phyloP scores from a whole-genome alignment of 306 rosid species.

The Prinsepia uniflora region DNA sequence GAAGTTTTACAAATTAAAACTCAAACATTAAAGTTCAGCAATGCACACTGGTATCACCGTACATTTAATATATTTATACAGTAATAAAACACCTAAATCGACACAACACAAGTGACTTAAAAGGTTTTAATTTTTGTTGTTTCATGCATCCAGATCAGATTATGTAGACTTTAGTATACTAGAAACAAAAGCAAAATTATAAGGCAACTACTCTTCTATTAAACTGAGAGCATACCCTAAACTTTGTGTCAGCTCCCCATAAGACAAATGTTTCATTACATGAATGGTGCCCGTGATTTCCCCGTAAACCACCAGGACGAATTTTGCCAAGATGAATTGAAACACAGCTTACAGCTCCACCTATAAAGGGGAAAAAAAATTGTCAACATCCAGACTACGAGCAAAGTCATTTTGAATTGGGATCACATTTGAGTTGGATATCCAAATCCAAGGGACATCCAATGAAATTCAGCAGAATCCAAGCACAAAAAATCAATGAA shows the following conservation, averaged over 20 bases:
- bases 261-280: slow-evolving; percentile 81
- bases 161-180: neutral
- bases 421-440: neutral
- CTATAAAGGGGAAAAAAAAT: slow-evolving; percentile 24
- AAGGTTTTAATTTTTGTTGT: neutral
- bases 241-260: slow-evolving; percentile 85
- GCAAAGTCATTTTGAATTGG: neutral
- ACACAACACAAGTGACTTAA: no score
- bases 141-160: neutral
- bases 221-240: slow-evolving; percentile 47
- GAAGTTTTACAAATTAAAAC: no score
- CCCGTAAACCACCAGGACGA: slow-evolving; percentile 56
- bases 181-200: neutral
- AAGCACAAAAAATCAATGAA: neutral
- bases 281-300: slow-evolving; percentile 71
- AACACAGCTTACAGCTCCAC: slow-evolving; percentile 70
- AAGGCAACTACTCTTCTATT: neutral
- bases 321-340: slow-evolving; percentile 74
- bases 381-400: neutral
- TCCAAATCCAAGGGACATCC: neutral
- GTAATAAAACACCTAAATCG: neutral
- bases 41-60: no score
- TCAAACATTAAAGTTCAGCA: no score
- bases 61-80: no score
- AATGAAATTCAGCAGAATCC: neutral